Conservation (phyloP, 2,329 filamentous ascomycete species). For the Colletotrichum shisoi region DNA sequence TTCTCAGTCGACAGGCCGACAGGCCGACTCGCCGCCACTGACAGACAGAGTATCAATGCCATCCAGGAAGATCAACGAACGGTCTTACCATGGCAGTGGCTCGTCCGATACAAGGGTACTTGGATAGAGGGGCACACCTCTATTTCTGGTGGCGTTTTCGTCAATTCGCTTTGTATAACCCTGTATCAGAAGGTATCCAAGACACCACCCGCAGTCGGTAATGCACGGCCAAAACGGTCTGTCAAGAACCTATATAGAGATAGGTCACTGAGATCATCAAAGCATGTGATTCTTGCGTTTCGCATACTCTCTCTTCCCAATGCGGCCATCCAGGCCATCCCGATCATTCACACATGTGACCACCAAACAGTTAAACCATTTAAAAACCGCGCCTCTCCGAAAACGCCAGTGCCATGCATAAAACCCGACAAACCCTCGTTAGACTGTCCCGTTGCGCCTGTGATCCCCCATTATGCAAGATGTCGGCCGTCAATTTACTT, state of each 20-base stretch:
- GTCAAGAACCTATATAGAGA: not conserved
- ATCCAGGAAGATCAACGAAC: too few species aligned
- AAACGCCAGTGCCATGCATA: conserved; percentile 39
- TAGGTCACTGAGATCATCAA: not conserved
- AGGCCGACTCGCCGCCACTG: not conserved
- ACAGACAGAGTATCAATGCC: not conserved
- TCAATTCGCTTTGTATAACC: not conserved
- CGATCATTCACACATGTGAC: not conserved
- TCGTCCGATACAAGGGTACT: not conserved
- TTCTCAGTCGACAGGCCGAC: not conserved
- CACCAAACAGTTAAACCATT: not conserved
- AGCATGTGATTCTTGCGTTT: not conserved
- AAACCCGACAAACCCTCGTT: conserved; percentile 8
- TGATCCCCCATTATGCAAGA: conserved; percentile 1
- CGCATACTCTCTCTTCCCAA: not conserved
- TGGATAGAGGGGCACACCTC: not conserved
- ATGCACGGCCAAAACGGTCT: not conserved
- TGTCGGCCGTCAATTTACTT: conserved; percentile 27
- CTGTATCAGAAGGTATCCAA: not conserved
- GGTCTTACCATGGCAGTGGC: not conserved
- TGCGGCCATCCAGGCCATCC: not conserved
- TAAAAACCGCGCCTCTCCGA: not conserved
- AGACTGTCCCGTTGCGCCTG: conserved; percentile 10
- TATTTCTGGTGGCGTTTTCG: too few species aligned
- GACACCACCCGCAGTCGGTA: not conserved